Percentiles rank a stretch among this genome's conserved stretches.
Conservation (phyloP, 2,329 filamentous ascomycete species). For the Fonsecaea erecta region DNA sequence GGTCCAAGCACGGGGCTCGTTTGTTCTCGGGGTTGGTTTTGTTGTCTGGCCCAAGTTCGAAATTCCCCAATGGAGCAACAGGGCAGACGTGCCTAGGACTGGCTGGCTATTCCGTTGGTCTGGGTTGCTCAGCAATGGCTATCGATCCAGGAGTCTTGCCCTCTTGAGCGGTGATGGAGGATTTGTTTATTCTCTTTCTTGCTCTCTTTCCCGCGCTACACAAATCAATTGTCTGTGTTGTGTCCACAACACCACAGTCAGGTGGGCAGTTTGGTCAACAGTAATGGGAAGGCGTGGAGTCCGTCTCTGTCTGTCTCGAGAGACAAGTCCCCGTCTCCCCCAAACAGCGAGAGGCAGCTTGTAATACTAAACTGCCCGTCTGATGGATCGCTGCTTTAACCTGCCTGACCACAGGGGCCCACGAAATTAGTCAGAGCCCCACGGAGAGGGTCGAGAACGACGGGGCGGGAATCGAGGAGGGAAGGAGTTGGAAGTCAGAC, state of each 20-base stretch:
- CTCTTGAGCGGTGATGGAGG: background rate
- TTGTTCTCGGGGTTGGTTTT: background rate
- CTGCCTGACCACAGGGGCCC: background rate
- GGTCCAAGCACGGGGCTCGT: background rate
- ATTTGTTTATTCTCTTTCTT: background rate
- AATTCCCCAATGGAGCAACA: background rate
- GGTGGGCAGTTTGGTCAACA: background rate
- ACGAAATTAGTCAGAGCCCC: slow-evolving; percentile 22
- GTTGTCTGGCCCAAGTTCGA: background rate
- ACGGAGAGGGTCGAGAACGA: background rate
- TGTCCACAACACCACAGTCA: slow-evolving; percentile 7
- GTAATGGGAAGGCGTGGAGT: slow-evolving; percentile 21
- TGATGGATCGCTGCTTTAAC: slow-evolving; percentile 22
- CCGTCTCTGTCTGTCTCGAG: too few relatives aligned
- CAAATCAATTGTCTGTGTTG: background rate
- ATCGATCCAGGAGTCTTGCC: background rate
- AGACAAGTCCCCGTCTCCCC: slow-evolving; percentile 3
- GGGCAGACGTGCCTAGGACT: background rate
- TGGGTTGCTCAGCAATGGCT: background rate
- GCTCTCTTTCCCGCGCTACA: background rate
- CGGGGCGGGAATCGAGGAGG: background rate
- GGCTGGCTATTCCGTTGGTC: background rate
- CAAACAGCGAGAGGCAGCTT: slow-evolving; percentile 13
- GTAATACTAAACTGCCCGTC: slow-evolving; percentile 17
- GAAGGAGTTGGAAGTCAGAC: background rate